Percentiles rank a stretch among this genome's conserved stretches.
Conservation (phyloP, 257 asterid species). For the Petrea volubilis region DNA sequence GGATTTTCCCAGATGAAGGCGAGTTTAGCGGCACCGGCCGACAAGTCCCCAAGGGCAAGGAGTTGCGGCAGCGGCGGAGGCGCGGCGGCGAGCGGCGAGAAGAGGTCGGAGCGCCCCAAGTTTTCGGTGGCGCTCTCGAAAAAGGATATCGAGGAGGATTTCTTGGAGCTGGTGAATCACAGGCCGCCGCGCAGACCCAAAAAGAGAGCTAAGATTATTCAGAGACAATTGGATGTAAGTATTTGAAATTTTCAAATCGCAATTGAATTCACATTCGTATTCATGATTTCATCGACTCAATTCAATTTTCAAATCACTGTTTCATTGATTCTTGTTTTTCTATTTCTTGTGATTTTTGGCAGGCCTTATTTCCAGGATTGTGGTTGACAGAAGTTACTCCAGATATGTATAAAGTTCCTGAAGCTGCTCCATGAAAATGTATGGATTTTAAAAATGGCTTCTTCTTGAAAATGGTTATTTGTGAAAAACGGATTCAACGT, state of each 20-base stretch:
- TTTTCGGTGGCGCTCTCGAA: conserved; percentile 54
- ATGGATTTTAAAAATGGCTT: conserved; percentile 16
- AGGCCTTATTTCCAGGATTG: conserved; percentile 39
- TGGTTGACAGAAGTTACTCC: conserved; percentile 38
- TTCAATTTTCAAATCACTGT: conserved; percentile 3
- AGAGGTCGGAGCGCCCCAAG: conserved; percentile 43
- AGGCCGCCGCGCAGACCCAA: conserved; percentile 73
- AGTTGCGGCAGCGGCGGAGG: conserved; percentile 20
- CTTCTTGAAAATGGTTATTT: neutral
- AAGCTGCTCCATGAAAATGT: conserved; percentile 23
- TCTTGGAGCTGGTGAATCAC: conserved; percentile 49
- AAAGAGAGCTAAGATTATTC: conserved; percentile 51
- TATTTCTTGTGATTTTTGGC: conserved; percentile 11
- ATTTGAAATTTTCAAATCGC: neutral
- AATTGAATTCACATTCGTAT: neutral
- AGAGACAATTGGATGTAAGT: conserved; percentile 62
- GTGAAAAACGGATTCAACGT: neutral
- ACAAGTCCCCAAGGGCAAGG: conserved; percentile 30
- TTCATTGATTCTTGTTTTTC: neutral
- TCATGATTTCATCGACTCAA: neutral
- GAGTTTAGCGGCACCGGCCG: conserved; percentile 19
- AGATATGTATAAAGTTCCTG: conserved; percentile 38
- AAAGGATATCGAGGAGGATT: conserved; percentile 68
- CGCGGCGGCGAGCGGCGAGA: conserved; percentile 29
- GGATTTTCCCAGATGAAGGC: conserved; percentile 28